Evolutionary conservation across 2,329 filamentous ascomycete species (phyloP).

Genomic region (Mollisiaceae sp.): DNA sequence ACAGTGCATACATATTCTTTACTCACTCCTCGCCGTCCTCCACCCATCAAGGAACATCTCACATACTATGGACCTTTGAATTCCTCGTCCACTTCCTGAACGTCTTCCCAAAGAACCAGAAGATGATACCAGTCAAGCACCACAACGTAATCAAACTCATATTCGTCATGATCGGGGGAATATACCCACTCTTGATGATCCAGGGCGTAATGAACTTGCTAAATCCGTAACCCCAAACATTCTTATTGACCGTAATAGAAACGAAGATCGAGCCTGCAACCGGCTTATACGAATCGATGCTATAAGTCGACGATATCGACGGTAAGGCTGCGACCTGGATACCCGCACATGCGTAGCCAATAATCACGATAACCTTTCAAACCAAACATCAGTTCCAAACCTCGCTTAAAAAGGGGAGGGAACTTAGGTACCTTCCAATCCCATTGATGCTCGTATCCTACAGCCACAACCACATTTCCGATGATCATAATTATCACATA

Average conservation of each 20-base stretch:
- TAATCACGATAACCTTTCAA: slow-evolving; percentile 52
- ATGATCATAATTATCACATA: slow-evolving; percentile 48
- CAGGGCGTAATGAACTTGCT: slow-evolving; percentile 60
- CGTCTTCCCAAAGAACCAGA: slow-evolving; percentile 63
- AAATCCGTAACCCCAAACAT: slow-evolving; percentile 66
- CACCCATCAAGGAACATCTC: not conserved
- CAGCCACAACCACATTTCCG: slow-evolving; percentile 60
- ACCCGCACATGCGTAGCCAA: slow-evolving; percentile 60
- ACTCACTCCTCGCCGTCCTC: not conserved
- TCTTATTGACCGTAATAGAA: slow-evolving; percentile 67
- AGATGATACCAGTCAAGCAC: slow-evolving; percentile 55
- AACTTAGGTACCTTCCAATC: slow-evolving; percentile 52
- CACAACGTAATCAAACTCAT: slow-evolving; percentile 57
- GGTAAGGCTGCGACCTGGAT: slow-evolving; percentile 65
- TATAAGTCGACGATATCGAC: slow-evolving; percentile 60
- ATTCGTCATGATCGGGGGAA: slow-evolving; percentile 65
- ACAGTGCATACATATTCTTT: not conserved
- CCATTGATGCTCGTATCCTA: slow-evolving; percentile 59
- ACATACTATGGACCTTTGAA: slow-evolving; percentile 59
- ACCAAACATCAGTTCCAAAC: slow-evolving; percentile 11
- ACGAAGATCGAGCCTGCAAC: slow-evolving; percentile 65
- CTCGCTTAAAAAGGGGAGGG: not conserved
- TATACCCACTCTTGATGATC: slow-evolving; percentile 54
- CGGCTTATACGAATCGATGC: slow-evolving; percentile 67
- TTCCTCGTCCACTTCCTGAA: slow-evolving; percentile 61